Evolutionary conservation across 495 filamentous ascomycete species (phyloP), one percentile per base, ranked within the genome.

Genomic region (Penicillium goetzii): DNA sequence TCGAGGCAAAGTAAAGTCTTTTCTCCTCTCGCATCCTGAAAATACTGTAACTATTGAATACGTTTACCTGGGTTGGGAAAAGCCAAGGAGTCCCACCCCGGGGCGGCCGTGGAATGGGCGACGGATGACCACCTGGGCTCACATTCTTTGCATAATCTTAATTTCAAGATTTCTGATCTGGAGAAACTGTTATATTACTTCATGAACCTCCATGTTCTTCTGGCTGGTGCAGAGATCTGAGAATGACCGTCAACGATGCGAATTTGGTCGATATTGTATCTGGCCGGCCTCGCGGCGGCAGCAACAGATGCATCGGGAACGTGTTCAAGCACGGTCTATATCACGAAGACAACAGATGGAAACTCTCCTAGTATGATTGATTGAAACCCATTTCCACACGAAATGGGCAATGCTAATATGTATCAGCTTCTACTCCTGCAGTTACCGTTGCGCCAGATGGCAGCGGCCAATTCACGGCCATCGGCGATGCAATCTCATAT

Each of bases 381-480:
- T n/a, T 43, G 19, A 32, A 21, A 19, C 5, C 3, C 15, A 23
- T 21, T 21, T 32, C 5, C 2, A 60, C 3, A 36, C 23, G 12
- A 33, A 17, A 14, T 43, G 32, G 21, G 19, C 11, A 33, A 32
- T 47, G 17, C 15, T 21, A 17, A 33, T 28, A 1, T 33, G 14
- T 17, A 25, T 25, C 9, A 58, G 38, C 26, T 28, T 47, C 56
- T 33, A 25, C 23, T 49, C 49, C 49, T 9, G 40, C 40, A 1
- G 43, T 66, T 6, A 66, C 64, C 9, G 64, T 66, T 30, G 64
- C 60, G 19, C 61, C 59, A 4, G 65, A 64, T 23, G 36, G 53
- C 43, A 25, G 30, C 28, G 65, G 54, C 17, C 58, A 58, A 17
- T 64, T 64, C 19, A 66, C 60, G 7, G 60, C 41, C 9, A 62